A percentile compares a stretch with the other conserved stretches of the same genome.
These are phyloP conservation scores for Rasamsonia emersonii DNA, from an alignment of 2,329 filamentous ascomycete genomes.

Conservation along the genomic window DNA sequence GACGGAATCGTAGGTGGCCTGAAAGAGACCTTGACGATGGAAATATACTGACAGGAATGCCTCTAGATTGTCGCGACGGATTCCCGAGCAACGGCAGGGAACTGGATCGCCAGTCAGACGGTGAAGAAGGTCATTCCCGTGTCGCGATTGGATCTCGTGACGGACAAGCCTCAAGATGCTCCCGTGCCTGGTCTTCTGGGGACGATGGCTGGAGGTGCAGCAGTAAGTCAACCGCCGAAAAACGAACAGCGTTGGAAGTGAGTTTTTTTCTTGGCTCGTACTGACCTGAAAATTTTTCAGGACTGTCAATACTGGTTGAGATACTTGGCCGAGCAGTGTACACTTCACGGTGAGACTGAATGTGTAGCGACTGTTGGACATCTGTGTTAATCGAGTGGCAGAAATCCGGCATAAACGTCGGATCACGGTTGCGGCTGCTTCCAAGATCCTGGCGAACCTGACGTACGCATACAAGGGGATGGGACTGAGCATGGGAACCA, in stretches of 20 bases:
- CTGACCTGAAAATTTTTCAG: slow-evolving; percentile 30
- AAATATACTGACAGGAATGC: too few species aligned
- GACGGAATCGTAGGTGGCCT: slow-evolving; percentile 61
- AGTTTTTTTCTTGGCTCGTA: slow-evolving; percentile 4
- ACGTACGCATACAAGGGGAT: slow-evolving; percentile 99
- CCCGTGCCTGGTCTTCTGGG: slow-evolving; percentile 58
- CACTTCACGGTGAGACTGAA: slow-evolving; percentile 60
- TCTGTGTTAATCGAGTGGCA: slow-evolving; percentile 11
- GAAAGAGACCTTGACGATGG: not conserved
- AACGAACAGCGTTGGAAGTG: too few species aligned
- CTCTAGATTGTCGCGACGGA: slow-evolving; percentile 83
- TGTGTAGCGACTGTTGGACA: too few species aligned
- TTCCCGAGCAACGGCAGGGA: slow-evolving; percentile 91
- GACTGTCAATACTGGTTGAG: slow-evolving; percentile 99
- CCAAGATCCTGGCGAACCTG: slow-evolving; percentile 96
- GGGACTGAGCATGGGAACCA: slow-evolving; percentile 98
- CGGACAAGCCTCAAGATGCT: slow-evolving; percentile 25
- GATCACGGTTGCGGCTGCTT: slow-evolving; percentile 93
- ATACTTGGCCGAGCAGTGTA: slow-evolving; percentile 98
- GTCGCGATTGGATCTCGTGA: slow-evolving; percentile 30
- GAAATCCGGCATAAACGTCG: slow-evolving; percentile 97
- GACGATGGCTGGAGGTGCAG: slow-evolving; percentile 97
- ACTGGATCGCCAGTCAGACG: slow-evolving; percentile 99
- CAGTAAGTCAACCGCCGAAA: slow-evolving; percentile 45
- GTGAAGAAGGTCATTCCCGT: slow-evolving; percentile 92